Conservation (phyloP, 805 yeast species). For the Candida vartiovaarae region DNA sequence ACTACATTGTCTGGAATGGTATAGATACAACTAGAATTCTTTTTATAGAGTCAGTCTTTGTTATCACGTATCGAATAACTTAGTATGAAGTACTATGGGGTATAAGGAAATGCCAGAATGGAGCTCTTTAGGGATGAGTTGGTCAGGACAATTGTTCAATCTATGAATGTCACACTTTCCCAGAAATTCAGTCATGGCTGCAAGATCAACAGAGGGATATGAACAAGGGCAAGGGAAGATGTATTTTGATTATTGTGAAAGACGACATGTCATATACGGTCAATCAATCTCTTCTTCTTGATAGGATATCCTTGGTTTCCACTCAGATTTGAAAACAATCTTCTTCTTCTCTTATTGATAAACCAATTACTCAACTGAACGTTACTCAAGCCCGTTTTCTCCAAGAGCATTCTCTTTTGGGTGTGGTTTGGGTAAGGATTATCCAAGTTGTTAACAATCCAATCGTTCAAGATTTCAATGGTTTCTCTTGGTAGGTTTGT, state of each 20-base stretch:
- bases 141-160: no score
- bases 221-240: no score
- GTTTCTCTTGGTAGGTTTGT: constrained; percentile 77
- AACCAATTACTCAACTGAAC: constrained; percentile 86
- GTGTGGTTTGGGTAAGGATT: constrained; percentile 82
- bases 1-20: no score
- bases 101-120: no score
- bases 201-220: no score
- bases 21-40: no score
- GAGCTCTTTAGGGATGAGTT: no score
- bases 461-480: constrained; percentile 59
- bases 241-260: neutral
- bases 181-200: no score
- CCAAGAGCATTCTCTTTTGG: constrained; percentile 64
- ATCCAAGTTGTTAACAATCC: constrained; percentile 69
- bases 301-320: constrained; percentile 27
- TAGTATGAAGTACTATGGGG: no score
- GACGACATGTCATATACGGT: constrained; percentile 11
- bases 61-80: no score
- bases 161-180: no score
- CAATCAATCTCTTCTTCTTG: constrained; percentile 25
- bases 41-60: no score
- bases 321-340: constrained; percentile 34
- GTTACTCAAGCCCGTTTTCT: constrained; percentile 68
- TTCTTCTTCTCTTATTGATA: constrained; percentile 77